phyloP scores from a whole-genome alignment of 1,284 basidiomycete genomes.

The Bjerkandera adusta region DNA sequence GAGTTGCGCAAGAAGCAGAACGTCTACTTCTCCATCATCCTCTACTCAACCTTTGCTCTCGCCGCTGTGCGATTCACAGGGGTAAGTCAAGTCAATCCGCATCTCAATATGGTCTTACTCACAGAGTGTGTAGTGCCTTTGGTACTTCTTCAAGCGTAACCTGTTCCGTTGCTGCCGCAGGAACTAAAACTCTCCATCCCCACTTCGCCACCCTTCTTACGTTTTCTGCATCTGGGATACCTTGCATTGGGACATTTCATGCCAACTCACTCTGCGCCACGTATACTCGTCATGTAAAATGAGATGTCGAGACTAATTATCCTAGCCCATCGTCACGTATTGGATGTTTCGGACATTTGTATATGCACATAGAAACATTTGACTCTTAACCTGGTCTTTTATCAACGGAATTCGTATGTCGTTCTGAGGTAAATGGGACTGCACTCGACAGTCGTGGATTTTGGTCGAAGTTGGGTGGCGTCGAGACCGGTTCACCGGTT shows the following conservation, averaged over 20 bases:
- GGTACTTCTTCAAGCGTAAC: conserved; percentile 81
- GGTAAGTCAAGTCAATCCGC: conserved; percentile 47
- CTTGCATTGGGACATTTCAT: conserved; percentile 15
- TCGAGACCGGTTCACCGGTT: too few species aligned
- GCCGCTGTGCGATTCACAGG: conserved; percentile 80
- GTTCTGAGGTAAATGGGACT: too few species aligned
- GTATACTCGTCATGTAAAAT: conserved; percentile 4
- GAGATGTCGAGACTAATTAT: conserved; percentile 2
- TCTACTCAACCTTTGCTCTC: conserved; percentile 89
- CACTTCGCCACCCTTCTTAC: conserved; percentile 7
- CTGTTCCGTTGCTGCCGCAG: conserved; percentile 79
- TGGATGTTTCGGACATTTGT: conserved; percentile 41
- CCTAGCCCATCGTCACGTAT: background rate
- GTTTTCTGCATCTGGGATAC: too few species aligned
- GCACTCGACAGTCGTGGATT: too few species aligned
- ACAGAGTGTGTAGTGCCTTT: conserved; percentile 57
- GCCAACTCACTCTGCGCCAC: conserved; percentile 4
- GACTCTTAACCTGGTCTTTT: too few species aligned
- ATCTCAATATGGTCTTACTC: conserved; percentile 18
- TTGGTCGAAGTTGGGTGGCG: too few species aligned
- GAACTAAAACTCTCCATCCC: conserved; percentile 50
- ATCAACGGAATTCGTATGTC: too few species aligned
- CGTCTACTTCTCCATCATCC: conserved; percentile 78
- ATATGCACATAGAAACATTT: too few species aligned
- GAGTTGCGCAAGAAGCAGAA: conserved; percentile 64